These are phyloP conservation scores for Euphrasia arctica DNA, from an alignment of 305 asterid species.

Conservation along the genomic window DNA sequence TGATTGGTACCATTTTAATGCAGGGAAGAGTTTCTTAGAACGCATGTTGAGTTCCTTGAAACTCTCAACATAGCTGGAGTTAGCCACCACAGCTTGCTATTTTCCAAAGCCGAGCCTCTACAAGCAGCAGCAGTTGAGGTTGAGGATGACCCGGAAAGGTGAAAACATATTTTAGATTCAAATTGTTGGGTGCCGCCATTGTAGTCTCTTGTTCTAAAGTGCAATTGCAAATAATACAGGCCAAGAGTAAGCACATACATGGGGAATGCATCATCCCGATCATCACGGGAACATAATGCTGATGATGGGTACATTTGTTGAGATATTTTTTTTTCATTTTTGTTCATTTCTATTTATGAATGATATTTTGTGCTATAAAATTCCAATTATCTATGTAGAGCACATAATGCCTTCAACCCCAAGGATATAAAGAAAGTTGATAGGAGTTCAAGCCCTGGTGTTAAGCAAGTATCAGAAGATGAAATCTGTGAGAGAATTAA, in stretches of 20 bases:
- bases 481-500: slow-evolving; percentile 57
- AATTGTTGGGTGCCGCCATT: not conserved
- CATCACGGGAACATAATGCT: slow-evolving; percentile 46
- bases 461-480: slow-evolving; percentile 48
- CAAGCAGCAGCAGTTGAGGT: slow-evolving; percentile 36
- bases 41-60: slow-evolving; percentile 71
- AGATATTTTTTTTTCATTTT: not conserved
- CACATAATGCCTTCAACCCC: slow-evolving; percentile 68
- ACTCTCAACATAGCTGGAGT: slow-evolving; percentile 89
- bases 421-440: slow-evolving; percentile 53
- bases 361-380: slow-evolving; percentile 8
- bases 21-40: slow-evolving; percentile 72
- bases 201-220: not conserved
- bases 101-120: slow-evolving; percentile 77
- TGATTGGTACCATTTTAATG: slow-evolving; percentile 17
- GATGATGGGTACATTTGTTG: slow-evolving; percentile 56
- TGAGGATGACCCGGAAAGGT: slow-evolving; percentile 68
- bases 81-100: slow-evolving; percentile 90
- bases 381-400: slow-evolving; percentile 40
- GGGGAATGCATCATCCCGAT: slow-evolving; percentile 39
- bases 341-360: slow-evolving; percentile 4
- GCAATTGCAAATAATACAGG: slow-evolving; percentile 35
- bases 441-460: slow-evolving; percentile 38
- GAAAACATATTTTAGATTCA: slow-evolving; percentile 16
- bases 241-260: slow-evolving; percentile 32